These are phyloP conservation scores for Persicaria maculosa DNA, from an alignment of 148 eudicot species.

Conservation along the genomic window DNA sequence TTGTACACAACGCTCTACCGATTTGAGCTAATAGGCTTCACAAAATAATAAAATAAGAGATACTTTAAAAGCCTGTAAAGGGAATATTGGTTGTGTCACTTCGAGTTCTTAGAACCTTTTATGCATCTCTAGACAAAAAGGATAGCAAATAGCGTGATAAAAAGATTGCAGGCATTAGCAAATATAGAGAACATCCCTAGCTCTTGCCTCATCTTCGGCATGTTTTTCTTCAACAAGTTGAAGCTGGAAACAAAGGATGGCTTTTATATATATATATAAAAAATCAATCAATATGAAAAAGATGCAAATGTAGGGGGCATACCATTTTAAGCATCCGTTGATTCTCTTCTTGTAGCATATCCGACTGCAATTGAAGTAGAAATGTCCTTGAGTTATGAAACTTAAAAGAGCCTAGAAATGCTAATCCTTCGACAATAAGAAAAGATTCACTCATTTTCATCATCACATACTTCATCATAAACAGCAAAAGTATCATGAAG, in stretches of 20 bases:
- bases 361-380: conserved; percentile 60
- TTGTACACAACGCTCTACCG: no score
- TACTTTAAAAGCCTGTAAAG: conserved; percentile 72
- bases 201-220: conserved; percentile 92
- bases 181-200: conserved; percentile 22
- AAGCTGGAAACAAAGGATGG: conserved; percentile 41
- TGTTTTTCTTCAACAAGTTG: conserved; percentile 66
- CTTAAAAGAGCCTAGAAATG: not conserved
- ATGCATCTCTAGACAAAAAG: not conserved
- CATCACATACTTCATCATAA: conserved; percentile 75
- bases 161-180: not conserved
- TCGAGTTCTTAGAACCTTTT: not conserved
- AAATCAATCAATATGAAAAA: not conserved
- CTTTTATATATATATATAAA: not conserved
- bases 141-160: not conserved
- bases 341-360: conserved; percentile 95
- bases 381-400: conserved; percentile 6
- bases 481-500: conserved; percentile 80
- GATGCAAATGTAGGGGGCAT: conserved; percentile 12
- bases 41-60: no score
- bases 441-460: not conserved
- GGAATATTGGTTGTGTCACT: not conserved
- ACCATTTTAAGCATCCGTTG: conserved; percentile 70
- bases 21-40: no score
- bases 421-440: not conserved